Conservation (phyloP, 2,329 filamentous ascomycete genomes). For the Emergomyces africanus region DNA sequence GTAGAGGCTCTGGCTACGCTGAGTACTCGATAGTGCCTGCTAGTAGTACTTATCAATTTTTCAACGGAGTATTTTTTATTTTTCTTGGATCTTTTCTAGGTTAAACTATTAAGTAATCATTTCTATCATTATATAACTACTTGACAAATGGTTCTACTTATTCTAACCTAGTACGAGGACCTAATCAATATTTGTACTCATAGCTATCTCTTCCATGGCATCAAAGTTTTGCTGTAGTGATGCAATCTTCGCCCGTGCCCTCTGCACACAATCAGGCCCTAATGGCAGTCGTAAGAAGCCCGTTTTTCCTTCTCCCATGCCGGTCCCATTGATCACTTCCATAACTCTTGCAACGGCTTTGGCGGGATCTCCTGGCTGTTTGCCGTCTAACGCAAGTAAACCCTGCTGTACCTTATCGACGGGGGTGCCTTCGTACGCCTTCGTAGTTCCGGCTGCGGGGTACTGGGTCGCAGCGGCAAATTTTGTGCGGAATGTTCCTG, state of each 20-base stretch:
- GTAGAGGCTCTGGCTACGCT: no score
- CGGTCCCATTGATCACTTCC: constrained; percentile 16
- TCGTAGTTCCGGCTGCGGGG: constrained; percentile 12
- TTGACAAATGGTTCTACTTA: no score
- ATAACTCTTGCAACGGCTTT: constrained; percentile 17
- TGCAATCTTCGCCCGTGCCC: constrained; percentile 12
- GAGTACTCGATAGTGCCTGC: no score
- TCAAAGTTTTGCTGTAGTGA: constrained; percentile 10
- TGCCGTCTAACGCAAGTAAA: constrained; percentile 10
- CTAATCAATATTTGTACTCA: constrained; percentile 1
- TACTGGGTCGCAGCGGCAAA: constrained; percentile 11
- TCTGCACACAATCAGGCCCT: constrained; percentile 16
- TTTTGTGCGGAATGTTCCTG: constrained; percentile 17
- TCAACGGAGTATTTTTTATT: no score
- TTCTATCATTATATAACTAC: no score
- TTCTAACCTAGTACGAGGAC: no score
- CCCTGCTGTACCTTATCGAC: constrained; percentile 5
- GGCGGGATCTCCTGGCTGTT: constrained; percentile 16
- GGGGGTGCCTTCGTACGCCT: constrained; percentile 12
- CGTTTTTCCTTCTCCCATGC: constrained; percentile 15
- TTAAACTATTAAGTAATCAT: no score
- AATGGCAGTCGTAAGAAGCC: constrained; percentile 16
- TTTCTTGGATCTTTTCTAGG: no score
- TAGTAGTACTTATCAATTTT: no score
- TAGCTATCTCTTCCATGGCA: constrained; percentile 10